Evolutionary conservation across 176 grass and related monocot genomes (phyloP).

Genomic region (Paspalum vaginatum): DNA sequence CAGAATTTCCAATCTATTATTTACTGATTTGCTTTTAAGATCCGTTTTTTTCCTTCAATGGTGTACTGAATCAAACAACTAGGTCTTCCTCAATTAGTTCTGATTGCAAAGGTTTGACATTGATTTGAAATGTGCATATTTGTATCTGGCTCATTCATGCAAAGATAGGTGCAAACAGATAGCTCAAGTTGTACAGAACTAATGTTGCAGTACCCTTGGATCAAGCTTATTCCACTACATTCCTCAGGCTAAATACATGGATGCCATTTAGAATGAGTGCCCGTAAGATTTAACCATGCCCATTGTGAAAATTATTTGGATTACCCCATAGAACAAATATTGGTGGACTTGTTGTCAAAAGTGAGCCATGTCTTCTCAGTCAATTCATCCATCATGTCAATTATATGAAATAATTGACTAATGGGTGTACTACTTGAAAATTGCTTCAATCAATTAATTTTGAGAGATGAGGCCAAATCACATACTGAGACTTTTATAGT

Average conservation of each 20-base stretch:
- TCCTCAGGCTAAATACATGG: not conserved
- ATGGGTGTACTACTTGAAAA: not conserved
- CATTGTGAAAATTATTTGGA: not conserved
- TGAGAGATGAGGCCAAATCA: not conserved
- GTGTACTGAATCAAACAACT: not conserved
- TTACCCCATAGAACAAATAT: not conserved
- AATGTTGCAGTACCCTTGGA: not conserved
- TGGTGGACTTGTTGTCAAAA: not conserved
- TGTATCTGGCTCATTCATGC: not conserved
- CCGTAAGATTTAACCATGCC: not conserved
- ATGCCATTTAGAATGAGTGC: not conserved
- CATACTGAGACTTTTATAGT: not conserved
- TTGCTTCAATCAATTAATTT: not conserved
- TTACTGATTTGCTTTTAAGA: not conserved
- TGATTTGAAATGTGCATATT: not conserved
- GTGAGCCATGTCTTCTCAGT: not conserved
- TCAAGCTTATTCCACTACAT: not conserved
- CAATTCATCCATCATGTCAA: not conserved
- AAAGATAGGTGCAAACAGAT: not conserved
- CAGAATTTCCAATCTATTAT: not conserved
- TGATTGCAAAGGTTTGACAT: not conserved
- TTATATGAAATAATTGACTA: not conserved
- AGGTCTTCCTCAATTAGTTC: not conserved
- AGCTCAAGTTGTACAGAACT: not conserved
- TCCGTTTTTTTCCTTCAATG: not conserved